Base-by-base conservation (phyloP, 495 filamentous ascomycete species). In the Aspergillus panamensis region DNA sequence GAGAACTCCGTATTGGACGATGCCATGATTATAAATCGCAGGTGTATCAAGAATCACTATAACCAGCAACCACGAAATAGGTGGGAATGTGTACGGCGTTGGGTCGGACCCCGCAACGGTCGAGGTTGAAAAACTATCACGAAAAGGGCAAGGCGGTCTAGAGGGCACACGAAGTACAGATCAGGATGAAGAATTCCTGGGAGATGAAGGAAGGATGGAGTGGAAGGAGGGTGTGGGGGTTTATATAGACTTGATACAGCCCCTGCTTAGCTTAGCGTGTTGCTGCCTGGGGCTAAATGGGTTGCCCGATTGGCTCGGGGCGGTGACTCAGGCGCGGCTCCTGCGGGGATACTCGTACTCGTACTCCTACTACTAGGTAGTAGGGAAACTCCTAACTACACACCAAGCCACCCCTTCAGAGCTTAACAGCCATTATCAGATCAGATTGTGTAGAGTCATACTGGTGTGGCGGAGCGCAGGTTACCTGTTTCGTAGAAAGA, bases 1-100 rank as follows among this genome's bases (percentile, higher is more conserved):
- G 59, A 61, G 32, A 51, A 57, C 53, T 61, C 59, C 10, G 39
- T 48, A 32, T 61, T 52, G 20, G 54, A 48, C 2, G 53, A 61
- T 13, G 47, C 17, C 58, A 61, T 61, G n/a, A 2, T 61, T 25
- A 5, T 12, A 5, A 20, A 20, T 20, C 37, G 9, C 37, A 40
- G 37, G 12, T 10, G 42, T 8, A 39, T 39, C 35, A 39, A 10
- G 6, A n/a, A n/a, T 13, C 35, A 3, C 35, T 13, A 39, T 39
- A 12, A n/a, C n/a, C n/a, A n/a, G n/a, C n/a, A n/a, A n/a, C 5
- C 25, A 25, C 25, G 2, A 25, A 25, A 39, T n/a, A n/a, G n/a
- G n/a, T n/a, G n/a, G n/a, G n/a, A n/a, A n/a, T n/a, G n/a, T n/a
- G n/a, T n/a, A n/a, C n/a, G n/a, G 2, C 25, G 25, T 2, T 25